Evolutionary conservation across 257 asterid species (phyloP).

Genomic region (Solanum etuberosum): DNA sequence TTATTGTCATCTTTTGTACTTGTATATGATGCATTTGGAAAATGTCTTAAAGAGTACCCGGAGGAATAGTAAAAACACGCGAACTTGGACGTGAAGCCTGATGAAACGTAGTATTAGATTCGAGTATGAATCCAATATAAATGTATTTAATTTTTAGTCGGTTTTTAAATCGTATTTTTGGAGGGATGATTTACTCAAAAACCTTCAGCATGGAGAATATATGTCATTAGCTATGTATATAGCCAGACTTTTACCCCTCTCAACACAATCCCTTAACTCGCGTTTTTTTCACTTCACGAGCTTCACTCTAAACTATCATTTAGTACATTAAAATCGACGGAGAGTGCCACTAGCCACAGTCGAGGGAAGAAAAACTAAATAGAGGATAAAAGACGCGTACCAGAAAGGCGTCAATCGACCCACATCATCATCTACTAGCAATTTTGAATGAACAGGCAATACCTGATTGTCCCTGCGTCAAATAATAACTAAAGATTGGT

Average conservation of each 20-base stretch:
- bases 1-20: neutral
- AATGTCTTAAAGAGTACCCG: neutral
- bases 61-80: neutral
- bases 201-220: neutral
- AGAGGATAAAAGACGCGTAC: constrained; percentile 45
- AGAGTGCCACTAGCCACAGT: neutral
- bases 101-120: neutral
- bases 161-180: neutral
- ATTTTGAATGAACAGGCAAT: constrained; percentile 25
- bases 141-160: neutral
- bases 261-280: neutral
- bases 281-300: neutral
- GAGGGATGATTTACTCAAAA: neutral
- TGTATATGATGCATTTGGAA: neutral
- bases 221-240: neutral
- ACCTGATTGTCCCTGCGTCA: constrained; percentile 60
- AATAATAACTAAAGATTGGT: constrained; percentile 43
- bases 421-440: constrained; percentile 24
- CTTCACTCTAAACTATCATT: neutral
- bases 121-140: neutral
- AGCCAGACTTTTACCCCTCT: neutral
- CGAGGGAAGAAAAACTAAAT: neutral
- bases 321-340: neutral
- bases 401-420: constrained; percentile 28
- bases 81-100: neutral